A percentile compares a stretch with the other conserved stretches of the same genome.
Conservation (phyloP, 305 asterid species). For the Coffea humblotiana region DNA sequence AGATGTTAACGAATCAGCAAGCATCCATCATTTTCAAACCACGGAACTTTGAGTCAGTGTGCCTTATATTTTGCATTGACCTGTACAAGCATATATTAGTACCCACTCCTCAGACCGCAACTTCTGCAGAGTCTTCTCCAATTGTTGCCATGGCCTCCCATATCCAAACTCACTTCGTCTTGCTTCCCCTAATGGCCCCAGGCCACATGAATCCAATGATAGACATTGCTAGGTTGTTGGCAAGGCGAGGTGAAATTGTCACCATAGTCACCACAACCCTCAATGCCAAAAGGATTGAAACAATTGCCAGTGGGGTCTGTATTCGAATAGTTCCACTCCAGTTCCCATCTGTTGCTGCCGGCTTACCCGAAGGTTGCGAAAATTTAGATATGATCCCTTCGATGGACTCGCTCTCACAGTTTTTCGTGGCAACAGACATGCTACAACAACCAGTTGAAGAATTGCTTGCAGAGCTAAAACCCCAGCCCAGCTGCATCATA, state of each 20-base stretch:
- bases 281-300: slow-evolving; percentile 32
- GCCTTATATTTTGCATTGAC: too few species aligned
- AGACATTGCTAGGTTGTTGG: slow-evolving; percentile 57
- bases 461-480: slow-evolving; percentile 27
- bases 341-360: slow-evolving; percentile 44
- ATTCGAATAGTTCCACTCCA: slow-evolving; percentile 31
- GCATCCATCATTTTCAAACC: too few species aligned
- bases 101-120: too few species aligned
- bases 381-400: slow-evolving; percentile 49
- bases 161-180: slow-evolving; percentile 34
- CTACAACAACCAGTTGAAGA: slow-evolving; percentile 27
- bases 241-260: slow-evolving; percentile 35
- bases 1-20: too few species aligned
- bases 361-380: slow-evolving; percentile 55
- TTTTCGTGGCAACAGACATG: too few species aligned
- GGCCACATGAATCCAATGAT: slow-evolving; percentile 67
- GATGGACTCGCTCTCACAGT: not conserved
- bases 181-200: slow-evolving; percentile 59
- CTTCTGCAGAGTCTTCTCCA: not conserved
- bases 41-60: too few species aligned
- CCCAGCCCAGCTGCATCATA: slow-evolving; percentile 41
- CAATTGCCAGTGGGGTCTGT: slow-evolving; percentile 25
- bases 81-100: too few species aligned
- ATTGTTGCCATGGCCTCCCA: slow-evolving; percentile 13
- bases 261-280: slow-evolving; percentile 48